phyloP scores from a whole-genome alignment of 805 yeast species.

The Nematodospora valgi region DNA sequence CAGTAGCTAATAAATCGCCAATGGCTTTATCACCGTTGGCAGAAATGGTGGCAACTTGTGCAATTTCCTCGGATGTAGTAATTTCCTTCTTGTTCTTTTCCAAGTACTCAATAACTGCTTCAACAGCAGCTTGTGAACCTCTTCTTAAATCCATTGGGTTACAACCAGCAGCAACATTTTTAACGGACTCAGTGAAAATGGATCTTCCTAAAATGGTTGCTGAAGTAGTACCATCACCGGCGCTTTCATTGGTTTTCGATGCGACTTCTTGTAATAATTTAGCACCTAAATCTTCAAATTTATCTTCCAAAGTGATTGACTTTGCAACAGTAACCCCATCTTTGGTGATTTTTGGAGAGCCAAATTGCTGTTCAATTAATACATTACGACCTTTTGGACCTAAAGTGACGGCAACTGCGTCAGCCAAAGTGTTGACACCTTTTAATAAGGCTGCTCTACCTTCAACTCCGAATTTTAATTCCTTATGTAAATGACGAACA shows the following conservation, averaged over 20 bases:
- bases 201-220: constrained; percentile 96
- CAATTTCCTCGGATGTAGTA: constrained; percentile 91
- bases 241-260: constrained; percentile 92
- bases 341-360: constrained; percentile 97
- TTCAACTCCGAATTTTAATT: constrained; percentile 93
- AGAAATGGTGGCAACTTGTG: constrained; percentile 96
- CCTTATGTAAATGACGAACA: constrained; percentile 72
- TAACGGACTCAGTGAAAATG: constrained; percentile 90
- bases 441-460: constrained; percentile 91
- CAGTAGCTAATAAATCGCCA: constrained; percentile 86
- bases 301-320: constrained; percentile 77
- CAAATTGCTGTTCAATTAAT: constrained; percentile 92
- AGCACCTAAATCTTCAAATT: constrained; percentile 95
- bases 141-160: constrained; percentile 98
- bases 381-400: constrained; percentile 99
- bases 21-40: constrained; percentile 95
- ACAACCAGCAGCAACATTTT: constrained; percentile 98
- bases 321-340: constrained; percentile 98
- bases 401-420: constrained; percentile 92
- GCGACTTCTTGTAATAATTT: constrained; percentile 95
- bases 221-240: constrained; percentile 98
- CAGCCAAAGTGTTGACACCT: constrained; percentile 94
- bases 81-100: constrained; percentile 86
- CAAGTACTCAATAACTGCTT: constrained; percentile 82
- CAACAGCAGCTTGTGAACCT: constrained; percentile 96